phyloP scores from a whole-genome alignment of 208 protist species.

The Strigomonas culicis region DNA sequence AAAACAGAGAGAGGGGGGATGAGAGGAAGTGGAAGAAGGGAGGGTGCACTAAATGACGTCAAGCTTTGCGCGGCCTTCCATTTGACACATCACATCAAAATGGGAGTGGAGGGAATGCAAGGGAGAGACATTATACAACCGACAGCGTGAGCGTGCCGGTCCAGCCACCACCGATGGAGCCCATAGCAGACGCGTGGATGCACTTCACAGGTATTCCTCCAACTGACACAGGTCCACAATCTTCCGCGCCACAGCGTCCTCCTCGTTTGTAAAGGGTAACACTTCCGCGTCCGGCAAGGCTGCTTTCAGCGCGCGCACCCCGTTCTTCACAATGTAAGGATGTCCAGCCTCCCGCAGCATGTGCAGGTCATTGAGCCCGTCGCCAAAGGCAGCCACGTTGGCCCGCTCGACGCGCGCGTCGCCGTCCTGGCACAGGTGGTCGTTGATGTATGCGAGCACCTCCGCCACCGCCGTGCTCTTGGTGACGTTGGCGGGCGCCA shows the following conservation, averaged over 20 bases:
- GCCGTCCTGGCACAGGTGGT: background rate
- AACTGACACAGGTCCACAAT: conserved; percentile 21
- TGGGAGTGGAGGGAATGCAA: too few relatives aligned
- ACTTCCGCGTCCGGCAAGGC: conserved; percentile 13
- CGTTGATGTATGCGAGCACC: conserved; percentile 20
- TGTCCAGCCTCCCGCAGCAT: conserved; percentile 46
- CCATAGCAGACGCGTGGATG: too few relatives aligned
- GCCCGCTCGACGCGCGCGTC: conserved; percentile 18
- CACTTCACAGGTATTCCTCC: background rate
- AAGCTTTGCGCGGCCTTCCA: too few relatives aligned
- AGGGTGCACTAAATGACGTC: too few relatives aligned
- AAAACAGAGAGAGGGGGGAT: conserved; percentile 1
- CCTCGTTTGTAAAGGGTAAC: conserved; percentile 17
- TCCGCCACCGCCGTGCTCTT: conserved; percentile 48
- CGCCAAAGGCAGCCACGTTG: conserved; percentile 57
- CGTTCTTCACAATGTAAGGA: conserved; percentile 65
- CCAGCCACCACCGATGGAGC: too few relatives aligned
- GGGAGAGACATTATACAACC: too few relatives aligned
- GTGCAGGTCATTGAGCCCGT: conserved; percentile 61
- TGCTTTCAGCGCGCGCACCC: conserved; percentile 22
- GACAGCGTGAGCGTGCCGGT: too few relatives aligned
- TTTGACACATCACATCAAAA: too few relatives aligned
- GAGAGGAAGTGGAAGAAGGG: too few relatives aligned
- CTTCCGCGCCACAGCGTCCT: conserved; percentile 38
- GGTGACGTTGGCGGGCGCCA: conserved; percentile 25